Evolutionary conservation across 1,284 basidiomycete genomes (phyloP).

Genomic region (Wallemia mellicola): DNA sequence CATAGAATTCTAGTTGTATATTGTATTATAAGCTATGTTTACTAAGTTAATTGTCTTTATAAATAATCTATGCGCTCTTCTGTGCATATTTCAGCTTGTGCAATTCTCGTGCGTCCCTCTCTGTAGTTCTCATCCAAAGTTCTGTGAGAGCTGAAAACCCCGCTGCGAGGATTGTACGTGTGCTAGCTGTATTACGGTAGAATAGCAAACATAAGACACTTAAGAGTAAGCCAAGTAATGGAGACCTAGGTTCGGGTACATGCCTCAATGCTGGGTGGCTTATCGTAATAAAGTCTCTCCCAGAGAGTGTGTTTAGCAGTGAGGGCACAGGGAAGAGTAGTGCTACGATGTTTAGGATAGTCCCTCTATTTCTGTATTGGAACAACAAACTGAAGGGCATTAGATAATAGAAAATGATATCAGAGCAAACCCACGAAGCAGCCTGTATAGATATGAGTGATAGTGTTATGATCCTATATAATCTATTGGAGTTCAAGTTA

Average conservation of each 20-base stretch:
- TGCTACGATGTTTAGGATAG: not conserved
- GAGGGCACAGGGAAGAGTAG: not conserved
- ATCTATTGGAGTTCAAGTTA: not conserved
- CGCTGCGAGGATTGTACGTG: not conserved
- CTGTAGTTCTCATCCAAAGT: not conserved
- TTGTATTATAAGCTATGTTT: too few relatives aligned
- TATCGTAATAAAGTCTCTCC: not conserved
- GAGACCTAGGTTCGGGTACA: not conserved
- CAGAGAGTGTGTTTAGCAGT: not conserved
- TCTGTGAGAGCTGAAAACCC: not conserved
- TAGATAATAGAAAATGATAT: too few relatives aligned
- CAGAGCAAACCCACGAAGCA: not conserved
- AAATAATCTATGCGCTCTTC: not conserved
- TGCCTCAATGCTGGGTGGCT: not conserved
- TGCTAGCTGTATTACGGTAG: not conserved
- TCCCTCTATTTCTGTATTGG: not conserved
- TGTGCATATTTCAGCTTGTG: not conserved
- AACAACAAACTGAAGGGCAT: not conserved
- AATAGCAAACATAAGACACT: not conserved
- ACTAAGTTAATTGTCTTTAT: too few relatives aligned
- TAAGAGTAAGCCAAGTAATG: not conserved
- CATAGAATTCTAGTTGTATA: too few relatives aligned
- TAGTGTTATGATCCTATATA: not conserved
- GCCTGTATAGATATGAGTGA: not conserved
- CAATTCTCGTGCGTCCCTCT: not conserved